Percentiles rank a stretch among this genome's conserved stretches.
phyloP scores from a whole-genome alignment of 2,329 filamentous ascomycete species.

The Trichoderma endophyticum region DNA sequence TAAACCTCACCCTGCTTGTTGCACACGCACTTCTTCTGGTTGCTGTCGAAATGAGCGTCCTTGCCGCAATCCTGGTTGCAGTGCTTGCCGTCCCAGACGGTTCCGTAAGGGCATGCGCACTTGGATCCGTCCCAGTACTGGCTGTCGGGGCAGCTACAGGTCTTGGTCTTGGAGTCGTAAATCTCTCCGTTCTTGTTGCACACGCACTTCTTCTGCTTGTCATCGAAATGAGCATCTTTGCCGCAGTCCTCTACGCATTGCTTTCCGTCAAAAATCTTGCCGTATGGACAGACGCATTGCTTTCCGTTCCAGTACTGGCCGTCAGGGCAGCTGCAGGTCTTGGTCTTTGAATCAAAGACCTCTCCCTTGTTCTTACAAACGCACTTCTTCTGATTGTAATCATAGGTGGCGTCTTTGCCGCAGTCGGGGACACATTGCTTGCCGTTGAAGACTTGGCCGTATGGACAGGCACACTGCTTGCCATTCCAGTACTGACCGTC shows the following conservation, averaged over 20 bases:
- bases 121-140: not conserved
- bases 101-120: constrained; percentile 10
- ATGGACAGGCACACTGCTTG: constrained; percentile 6
- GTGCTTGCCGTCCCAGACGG: constrained; percentile 2
- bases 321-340: constrained; percentile 11
- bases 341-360: not conserved
- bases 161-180: constrained; percentile 5
- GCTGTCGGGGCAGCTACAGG: constrained; percentile 8
- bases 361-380: constrained; percentile 21
- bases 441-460: not conserved
- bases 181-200: constrained; percentile 18
- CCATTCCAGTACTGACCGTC: not conserved
- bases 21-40: constrained; percentile 14
- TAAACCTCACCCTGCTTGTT: constrained; percentile 17
- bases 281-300: constrained; percentile 11
- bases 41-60: constrained; percentile 1
- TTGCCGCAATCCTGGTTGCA: constrained; percentile 17
- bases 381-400: constrained; percentile 4
- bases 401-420: constrained; percentile 13
- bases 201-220: not conserved
- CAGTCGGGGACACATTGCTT: constrained; percentile 16
- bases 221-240: constrained; percentile 9
- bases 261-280: constrained; percentile 4
- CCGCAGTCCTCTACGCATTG: constrained; percentile 13
- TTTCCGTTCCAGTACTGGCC: not conserved